Base-by-base conservation (phyloP, 371 early-diverging fungal genomes). In the Sporodiniella umbellata region DNA sequence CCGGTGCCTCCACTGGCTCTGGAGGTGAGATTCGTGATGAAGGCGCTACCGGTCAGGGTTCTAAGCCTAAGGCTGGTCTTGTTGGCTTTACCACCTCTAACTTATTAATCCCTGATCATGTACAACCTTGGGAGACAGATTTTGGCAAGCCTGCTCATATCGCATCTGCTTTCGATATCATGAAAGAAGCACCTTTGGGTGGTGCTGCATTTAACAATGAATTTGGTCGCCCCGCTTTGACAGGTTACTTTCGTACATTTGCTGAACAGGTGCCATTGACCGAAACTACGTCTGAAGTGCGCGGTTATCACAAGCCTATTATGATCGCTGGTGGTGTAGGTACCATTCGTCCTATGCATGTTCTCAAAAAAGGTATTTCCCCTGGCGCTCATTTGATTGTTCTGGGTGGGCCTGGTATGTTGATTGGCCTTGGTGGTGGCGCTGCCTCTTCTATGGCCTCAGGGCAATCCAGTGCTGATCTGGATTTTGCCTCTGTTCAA, bases 11-110 rank as follows among this genome's bases (percentile, higher is more conserved):
- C 12, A 93, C 93, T 21, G 93, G 93, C 47, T 84, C 95, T 11
- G 97, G 97, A 65, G 98, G 97, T 65, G 97, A 98, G 69, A 96
- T 98, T 64, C 91, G 97, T 68, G 98, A 97, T 68, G 98, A 97
- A 79, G 98, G 95, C 51, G 92, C 95, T 3, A 96, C 95, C 3
- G 98, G 98, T 44, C 83, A 79, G 50, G 98, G 98, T 3, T 95
- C 95, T 22, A 88, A 89, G 63, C 92, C 98, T 45, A 95, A 93
- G 62, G 90, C 93, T 35, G 98, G 98, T 23, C 75, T 98, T 40
- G 87, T 88, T 40, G 98, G 98, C 10, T 98, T 92, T 71, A 85
- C 94, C 8, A 92, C 92, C 33, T 92, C 93, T 53, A 92, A 98
- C 62, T 72, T 98, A 53, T 69, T 86, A 52, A 94, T 98, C 33